phyloP scores from a whole-genome alignment of 768 basidiomycete genomes.

The Baorangia bicolor region DNA sequence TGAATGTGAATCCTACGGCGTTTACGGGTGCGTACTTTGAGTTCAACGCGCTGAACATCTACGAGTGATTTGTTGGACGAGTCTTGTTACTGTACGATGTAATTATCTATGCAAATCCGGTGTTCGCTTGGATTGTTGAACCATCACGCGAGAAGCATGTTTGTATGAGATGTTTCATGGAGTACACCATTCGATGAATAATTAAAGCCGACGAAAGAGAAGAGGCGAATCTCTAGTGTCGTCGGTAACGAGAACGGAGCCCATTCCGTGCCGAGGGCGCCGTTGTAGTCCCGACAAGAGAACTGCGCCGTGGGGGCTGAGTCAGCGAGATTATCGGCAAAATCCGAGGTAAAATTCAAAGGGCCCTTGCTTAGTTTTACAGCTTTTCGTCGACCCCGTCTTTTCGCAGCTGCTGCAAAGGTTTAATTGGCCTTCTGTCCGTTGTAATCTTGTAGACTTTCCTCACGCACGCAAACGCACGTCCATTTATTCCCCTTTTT shows the following conservation, averaged over 20 bases:
- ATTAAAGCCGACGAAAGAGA: no score
- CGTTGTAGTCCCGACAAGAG: no score
- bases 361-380: constrained; percentile 15
- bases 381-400: constrained; percentile 22
- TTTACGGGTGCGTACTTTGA: constrained; percentile 6
- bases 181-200: no score
- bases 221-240: no score
- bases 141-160: no score
- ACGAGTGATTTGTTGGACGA: background rate
- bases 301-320: no score
- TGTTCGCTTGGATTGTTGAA: background rate
- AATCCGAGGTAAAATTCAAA: constrained; percentile 31
- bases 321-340: constrained; percentile 31
- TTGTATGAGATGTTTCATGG: no score
- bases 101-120: background rate
- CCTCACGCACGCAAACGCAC: constrained; percentile 34
- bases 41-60: constrained; percentile 5
- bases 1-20: background rate
- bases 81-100: background rate
- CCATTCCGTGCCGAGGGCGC: background rate
- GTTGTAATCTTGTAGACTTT: constrained; percentile 39
- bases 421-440: constrained; percentile 30
- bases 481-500: constrained; percentile 35
- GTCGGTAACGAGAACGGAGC: background rate
- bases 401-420: constrained; percentile 25